Evolutionary conservation across 2,329 filamentous ascomycete genomes (phyloP), one percentile per base, ranked within the genome.

Genomic region (Cladosporium velox): DNA sequence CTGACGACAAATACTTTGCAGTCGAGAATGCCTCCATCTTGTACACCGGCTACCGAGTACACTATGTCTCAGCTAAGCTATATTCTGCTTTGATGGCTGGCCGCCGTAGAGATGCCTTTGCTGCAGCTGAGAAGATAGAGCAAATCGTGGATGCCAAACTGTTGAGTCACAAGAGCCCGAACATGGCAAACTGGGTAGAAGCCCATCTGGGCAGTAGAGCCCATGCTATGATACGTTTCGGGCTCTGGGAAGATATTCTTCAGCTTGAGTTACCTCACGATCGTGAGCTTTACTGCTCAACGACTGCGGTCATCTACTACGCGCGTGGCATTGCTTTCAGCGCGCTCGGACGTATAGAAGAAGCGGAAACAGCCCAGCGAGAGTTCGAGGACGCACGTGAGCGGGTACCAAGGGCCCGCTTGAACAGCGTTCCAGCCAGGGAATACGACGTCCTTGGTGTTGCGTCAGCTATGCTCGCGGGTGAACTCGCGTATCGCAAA

Each of bases 101-200:
- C 0, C 86, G 89, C 73, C 89, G 82, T 1, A 74, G 78, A 24
- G 79, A 88, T 14, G 88, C 90, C 0, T 75, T 93, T 1, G 83
- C 89, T 0, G 88, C 89, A 0, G 85, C 86, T 0, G 70, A 73
- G 0, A 79, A 82, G 55, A 82, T 93, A 58, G 89, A 92, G 72
- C 77, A 77, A 0, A 86, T 86, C 0, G 78, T 93, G 4, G 85
- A 90, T 0, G 86, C 89, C 64, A 83, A 84, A 0, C 77, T 93
- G 2, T 80, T 93, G 0, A 84, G 86, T 0, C 80, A 90, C 3
- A 74, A 87, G 67, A 87, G n/a, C n/a, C 89, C 89, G 0, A 88
- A 89, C 0, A 92, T 93, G 90, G 90, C 90, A 0, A 90, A 93
- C 76, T 93, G 89, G 87, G 79, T 92, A 0, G 91, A 93, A 76